Percentiles rank a stretch among this genome's conserved stretches.
phyloP scores from a whole-genome alignment of 108 stramenopile species.

The Pseudonitzschia multiseries region DNA sequence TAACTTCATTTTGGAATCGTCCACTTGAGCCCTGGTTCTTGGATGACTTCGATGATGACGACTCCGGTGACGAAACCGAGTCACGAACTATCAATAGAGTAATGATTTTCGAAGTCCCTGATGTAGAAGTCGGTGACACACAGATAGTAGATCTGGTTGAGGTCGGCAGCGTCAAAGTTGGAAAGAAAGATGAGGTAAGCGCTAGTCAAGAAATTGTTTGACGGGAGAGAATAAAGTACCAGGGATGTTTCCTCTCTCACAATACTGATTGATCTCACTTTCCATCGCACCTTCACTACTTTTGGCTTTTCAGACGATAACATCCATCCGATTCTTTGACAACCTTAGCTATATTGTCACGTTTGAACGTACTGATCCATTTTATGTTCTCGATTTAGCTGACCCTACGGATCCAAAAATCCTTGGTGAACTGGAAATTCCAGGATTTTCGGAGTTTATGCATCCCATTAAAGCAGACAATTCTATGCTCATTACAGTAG shows the following conservation, averaged over 20 bases:
- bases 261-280: background rate
- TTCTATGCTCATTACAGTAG: conserved; percentile 44
- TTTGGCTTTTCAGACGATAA: conserved; percentile 20
- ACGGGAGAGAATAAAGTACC: background rate
- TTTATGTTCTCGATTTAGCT: conserved; percentile 46
- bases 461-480: conserved; percentile 48
- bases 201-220: background rate
- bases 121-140: background rate
- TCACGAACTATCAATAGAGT: conserved; percentile 34
- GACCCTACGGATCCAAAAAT: conserved; percentile 24
- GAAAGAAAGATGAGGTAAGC: conserved; percentile 39
- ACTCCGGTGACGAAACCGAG: background rate
- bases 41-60: background rate
- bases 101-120: conserved; percentile 27
- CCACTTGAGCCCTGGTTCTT: background rate
- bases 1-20: conserved; percentile 2
- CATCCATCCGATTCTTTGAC: conserved; percentile 54
- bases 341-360: conserved; percentile 54
- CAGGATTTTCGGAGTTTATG: conserved; percentile 59
- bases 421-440: conserved; percentile 45
- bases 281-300: background rate
- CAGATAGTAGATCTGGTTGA: conserved; percentile 13
- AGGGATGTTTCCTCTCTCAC: background rate
- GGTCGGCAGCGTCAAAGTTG: conserved; percentile 32
- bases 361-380: conserved; percentile 53